Base-by-base conservation (phyloP, 2,329 filamentous ascomycete genomes). In the Aspergillus flavus region DNA sequence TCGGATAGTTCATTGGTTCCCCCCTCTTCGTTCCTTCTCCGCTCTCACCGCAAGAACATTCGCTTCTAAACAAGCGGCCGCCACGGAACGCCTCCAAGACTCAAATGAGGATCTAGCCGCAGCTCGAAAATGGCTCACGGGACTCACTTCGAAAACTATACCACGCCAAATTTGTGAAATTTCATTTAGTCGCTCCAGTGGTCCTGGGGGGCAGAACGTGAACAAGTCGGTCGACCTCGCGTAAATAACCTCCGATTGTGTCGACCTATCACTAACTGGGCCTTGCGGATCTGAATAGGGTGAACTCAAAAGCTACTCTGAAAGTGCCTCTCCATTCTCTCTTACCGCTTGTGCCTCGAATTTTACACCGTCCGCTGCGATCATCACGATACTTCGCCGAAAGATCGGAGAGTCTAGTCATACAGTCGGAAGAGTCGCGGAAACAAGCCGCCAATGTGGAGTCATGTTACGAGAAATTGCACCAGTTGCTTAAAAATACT, bases 151-250 rank as follows among this genome's bases (percentile, higher is more conserved):
- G 61, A 81, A 84, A 16, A 82, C 84, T 16, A 84, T 89, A 61
- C 85, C 87, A 30, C 82, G 80, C 61, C 79, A 79, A 66, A 80
- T 89, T 62, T 83, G 85, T 70, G 82, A 87, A 64, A 73, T 89
- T 67, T 86, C 82, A 56, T 90, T 88, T 74, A 88, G 86, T 72
- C 82, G 87, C 62, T 88, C 87, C 3, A 87, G 86, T 58, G 87
- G 87, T 4, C 87, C 87, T 21, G 87, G 87, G 57, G 87, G 87
- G 12, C 87, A 90, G 74, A 89, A 90, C 78, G 87, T 90, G 61
- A 90, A 90, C 77, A 90, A 90, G 87, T 89, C 76, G 67, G 81
- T 72, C 58, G 26, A 53, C 19, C 57, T 50, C 28, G 57, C 52
- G 48, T 55, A 39, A 55, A 30, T 32, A 41, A 9, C 32, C 34